A percentile compares a stretch with the other conserved stretches of the same genome.
Conservation (phyloP, 202 grass and related monocot genomes). For the Eragrostis tef region DNA sequence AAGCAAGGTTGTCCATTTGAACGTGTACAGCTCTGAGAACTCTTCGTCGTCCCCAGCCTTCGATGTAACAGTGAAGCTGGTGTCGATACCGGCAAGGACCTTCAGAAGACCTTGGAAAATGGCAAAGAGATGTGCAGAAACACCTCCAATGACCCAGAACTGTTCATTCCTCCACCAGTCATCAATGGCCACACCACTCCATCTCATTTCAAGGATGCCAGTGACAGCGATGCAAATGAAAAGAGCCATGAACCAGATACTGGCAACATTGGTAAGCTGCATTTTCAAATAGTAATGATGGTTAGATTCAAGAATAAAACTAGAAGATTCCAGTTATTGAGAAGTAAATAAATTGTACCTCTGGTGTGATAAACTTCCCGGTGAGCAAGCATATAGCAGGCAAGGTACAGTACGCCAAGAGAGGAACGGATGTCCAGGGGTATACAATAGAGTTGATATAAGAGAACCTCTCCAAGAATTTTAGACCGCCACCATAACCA, state of each 20-base stretch:
- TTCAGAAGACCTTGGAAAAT: slow-evolving; percentile 88
- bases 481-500: slow-evolving; percentile 70
- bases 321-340: not conserved
- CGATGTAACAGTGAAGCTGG: slow-evolving; percentile 80
- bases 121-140: slow-evolving; percentile 76
- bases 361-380: slow-evolving; percentile 77
- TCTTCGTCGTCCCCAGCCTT: slow-evolving; percentile 81
- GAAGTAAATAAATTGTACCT: slow-evolving; percentile 46
- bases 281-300: slow-evolving; percentile 8
- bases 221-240: slow-evolving; percentile 85
- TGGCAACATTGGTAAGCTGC: slow-evolving; percentile 82
- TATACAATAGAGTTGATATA: slow-evolving; percentile 83
- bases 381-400: slow-evolving; percentile 79
- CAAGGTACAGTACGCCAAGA: slow-evolving; percentile 77
- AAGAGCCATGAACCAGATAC: slow-evolving; percentile 90
- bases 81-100: slow-evolving; percentile 82
- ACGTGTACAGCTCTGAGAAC: slow-evolving; percentile 84
- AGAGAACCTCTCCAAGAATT: slow-evolving; percentile 70
- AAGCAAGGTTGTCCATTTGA: slow-evolving; percentile 87
- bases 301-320: slow-evolving; percentile 19
- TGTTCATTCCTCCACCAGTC: slow-evolving; percentile 96
- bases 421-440: slow-evolving; percentile 81
- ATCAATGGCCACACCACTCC: slow-evolving; percentile 74
- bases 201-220: slow-evolving; percentile 93
- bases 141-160: slow-evolving; percentile 93